These are phyloP conservation scores for Mortierella sp. DNA, from an alignment of 371 early-diverging fungal genomes.

Conservation along the genomic window DNA sequence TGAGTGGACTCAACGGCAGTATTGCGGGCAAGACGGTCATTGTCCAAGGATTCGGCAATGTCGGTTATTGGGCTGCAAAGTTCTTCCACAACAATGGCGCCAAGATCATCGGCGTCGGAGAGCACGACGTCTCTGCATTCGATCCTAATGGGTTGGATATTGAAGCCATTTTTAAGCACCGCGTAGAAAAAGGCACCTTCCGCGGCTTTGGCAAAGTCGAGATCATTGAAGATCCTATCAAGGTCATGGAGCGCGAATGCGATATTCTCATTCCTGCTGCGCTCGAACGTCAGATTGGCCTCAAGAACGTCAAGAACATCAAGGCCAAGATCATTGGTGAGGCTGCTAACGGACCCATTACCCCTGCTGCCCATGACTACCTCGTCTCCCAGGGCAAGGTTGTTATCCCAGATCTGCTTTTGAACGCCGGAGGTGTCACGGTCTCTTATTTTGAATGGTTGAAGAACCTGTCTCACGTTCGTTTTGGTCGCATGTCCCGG, in stretches of 20 bases:
- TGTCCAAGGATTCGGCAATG: conserved; percentile 94
- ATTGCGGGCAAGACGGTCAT: conserved; percentile 76
- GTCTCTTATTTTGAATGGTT: conserved; percentile 81
- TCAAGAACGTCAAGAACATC: conserved; percentile 80
- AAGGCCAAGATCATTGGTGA: conserved; percentile 91
- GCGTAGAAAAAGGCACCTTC: conserved; percentile 75
- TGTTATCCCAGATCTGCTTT: conserved; percentile 84
- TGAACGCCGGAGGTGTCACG: conserved; percentile 92
- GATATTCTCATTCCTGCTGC: conserved; percentile 91
- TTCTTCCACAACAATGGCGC: conserved; percentile 88
- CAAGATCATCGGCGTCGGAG: conserved; percentile 84
- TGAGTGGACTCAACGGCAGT: conserved; percentile 76
- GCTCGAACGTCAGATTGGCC: conserved; percentile 88
- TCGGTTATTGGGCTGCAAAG: conserved; percentile 90
- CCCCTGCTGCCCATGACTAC: conserved; percentile 82
- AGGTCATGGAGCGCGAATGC: conserved; percentile 83
- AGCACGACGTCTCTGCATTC: conserved; percentile 78
- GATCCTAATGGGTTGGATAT: conserved; percentile 80
- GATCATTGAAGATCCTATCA: conserved; percentile 70
- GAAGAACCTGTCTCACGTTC: conserved; percentile 79
- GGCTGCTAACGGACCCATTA: conserved; percentile 91
- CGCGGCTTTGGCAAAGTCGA: conserved; percentile 73
- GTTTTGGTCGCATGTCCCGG: conserved; percentile 93
- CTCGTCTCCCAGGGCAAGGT: conserved; percentile 75
- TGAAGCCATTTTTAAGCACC: conserved; percentile 76